Conservation (phyloP, 768 basidiomycete species). For the Mycena pura region DNA sequence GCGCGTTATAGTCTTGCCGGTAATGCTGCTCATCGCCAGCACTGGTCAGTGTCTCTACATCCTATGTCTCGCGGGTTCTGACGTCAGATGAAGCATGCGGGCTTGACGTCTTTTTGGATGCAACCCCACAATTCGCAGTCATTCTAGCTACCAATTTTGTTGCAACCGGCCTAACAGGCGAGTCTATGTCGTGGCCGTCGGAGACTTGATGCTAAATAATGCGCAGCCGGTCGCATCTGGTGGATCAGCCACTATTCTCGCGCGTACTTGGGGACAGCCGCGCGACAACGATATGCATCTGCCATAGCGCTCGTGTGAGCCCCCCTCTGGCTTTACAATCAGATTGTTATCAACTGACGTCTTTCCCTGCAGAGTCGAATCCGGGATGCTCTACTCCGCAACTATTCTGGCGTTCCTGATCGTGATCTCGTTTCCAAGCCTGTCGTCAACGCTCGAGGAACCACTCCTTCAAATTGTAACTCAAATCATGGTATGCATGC, state of each 20-base stretch:
- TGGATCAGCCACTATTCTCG: neutral
- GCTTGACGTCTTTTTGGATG: neutral
- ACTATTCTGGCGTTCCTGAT: conserved; percentile 1
- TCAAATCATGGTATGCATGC: no score
- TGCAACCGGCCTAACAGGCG: neutral
- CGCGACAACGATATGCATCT: neutral
- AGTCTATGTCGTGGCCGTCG: neutral
- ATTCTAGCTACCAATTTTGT: neutral
- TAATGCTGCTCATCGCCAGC: neutral
- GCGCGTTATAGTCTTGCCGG: neutral
- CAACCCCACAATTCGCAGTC: neutral
- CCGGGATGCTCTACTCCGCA: conserved; percentile 2
- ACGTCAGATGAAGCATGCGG: neutral
- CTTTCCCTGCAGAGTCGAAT: neutral
- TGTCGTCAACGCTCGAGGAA: no score
- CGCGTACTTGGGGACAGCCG: neutral
- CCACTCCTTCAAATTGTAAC: no score
- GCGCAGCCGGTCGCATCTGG: neutral
- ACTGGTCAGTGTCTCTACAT: neutral
- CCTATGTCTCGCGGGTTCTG: neutral
- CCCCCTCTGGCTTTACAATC: neutral
- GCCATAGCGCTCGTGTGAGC: neutral
- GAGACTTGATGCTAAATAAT: neutral
- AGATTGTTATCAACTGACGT: neutral
- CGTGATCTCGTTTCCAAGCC: no score